A percentile compares a stretch with the other conserved stretches of the same genome.
Evolutionary conservation across 176 grass and related monocot species (phyloP).

Genomic region (Triticum timopheevii): DNA sequence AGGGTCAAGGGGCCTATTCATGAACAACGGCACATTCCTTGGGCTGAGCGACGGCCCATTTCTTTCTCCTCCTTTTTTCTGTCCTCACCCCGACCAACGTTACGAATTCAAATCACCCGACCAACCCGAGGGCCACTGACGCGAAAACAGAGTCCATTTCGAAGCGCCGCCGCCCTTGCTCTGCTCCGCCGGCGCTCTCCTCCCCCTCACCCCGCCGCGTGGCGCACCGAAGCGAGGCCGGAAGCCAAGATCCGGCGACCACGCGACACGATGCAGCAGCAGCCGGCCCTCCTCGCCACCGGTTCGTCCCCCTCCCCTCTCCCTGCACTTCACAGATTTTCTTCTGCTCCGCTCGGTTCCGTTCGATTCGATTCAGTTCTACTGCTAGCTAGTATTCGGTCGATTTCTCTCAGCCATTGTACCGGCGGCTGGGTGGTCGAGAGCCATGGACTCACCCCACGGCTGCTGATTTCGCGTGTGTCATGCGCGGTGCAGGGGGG

Average conservation of each 20-base stretch:
- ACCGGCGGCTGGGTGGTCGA: too few relatives aligned
- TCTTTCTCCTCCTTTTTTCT: too few relatives aligned
- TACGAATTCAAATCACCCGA: too few relatives aligned
- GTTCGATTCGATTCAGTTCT: not conserved
- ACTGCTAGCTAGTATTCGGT: not conserved
- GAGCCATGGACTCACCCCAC: not conserved
- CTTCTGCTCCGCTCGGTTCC: not conserved
- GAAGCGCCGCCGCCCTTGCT: not conserved
- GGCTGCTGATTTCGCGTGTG: not conserved
- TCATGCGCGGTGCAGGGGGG: conserved; percentile 35
- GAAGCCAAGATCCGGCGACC: not conserved
- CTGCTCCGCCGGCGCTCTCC: not conserved
- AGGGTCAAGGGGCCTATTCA: too few relatives aligned
- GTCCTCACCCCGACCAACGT: too few relatives aligned
- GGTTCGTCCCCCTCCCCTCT: conserved; percentile 3
- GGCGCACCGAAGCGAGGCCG: not conserved
- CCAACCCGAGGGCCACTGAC: too few relatives aligned
- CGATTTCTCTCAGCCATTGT: not conserved
- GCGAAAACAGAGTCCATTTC: not conserved
- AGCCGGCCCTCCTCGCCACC: conserved; percentile 27
- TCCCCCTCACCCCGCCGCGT: not conserved
- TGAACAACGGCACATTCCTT: too few relatives aligned
- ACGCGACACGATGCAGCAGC: conserved; percentile 11
- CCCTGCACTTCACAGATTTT: not conserved
- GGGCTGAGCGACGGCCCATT: too few relatives aligned